A percentile compares a stretch with the other conserved stretches of the same genome.
phyloP scores from a whole-genome alignment of 805 yeast genomes.

The Jamesozyma jinghongensis region DNA sequence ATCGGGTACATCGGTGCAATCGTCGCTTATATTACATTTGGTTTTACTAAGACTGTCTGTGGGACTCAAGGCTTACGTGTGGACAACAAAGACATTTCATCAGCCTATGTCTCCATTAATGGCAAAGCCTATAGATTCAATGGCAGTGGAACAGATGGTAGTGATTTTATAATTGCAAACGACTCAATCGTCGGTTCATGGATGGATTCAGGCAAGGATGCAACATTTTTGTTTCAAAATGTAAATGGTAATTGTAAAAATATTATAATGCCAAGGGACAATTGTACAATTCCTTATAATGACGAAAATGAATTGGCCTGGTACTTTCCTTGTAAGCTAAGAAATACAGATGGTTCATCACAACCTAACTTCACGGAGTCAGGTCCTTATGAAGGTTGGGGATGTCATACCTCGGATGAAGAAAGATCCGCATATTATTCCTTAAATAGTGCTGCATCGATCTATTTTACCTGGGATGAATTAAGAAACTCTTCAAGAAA shows the following conservation, averaged over 20 bases:
- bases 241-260: conserved; percentile 86
- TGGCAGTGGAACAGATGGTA: conserved; percentile 63
- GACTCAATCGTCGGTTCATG: conserved; percentile 62
- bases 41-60: conserved; percentile 81
- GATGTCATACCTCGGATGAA: conserved; percentile 69
- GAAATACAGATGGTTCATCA: conserved; percentile 62
- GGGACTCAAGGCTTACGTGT: conserved; percentile 38
- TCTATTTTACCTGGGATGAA: conserved; percentile 87
- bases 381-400: conserved; percentile 74
- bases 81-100: conserved; percentile 46
- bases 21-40: conserved; percentile 84
- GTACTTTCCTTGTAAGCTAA: conserved; percentile 89
- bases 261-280: conserved; percentile 58
- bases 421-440: conserved; percentile 65
- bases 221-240: conserved; percentile 76
- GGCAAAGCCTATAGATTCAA: conserved; percentile 74
- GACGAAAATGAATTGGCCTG: conserved; percentile 65
- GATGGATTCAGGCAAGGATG: conserved; percentile 83
- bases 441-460: conserved; percentile 56
- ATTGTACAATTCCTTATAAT: conserved; percentile 62
- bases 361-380: conserved; percentile 47
- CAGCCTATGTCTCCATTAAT: conserved; percentile 61
- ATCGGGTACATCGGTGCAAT: conserved; percentile 65
- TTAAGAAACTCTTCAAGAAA: conserved; percentile 59
- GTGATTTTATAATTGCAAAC: conserved; percentile 63